phyloP scores from a whole-genome alignment of 208 protist species.

The Leishmania lainsoni region DNA sequence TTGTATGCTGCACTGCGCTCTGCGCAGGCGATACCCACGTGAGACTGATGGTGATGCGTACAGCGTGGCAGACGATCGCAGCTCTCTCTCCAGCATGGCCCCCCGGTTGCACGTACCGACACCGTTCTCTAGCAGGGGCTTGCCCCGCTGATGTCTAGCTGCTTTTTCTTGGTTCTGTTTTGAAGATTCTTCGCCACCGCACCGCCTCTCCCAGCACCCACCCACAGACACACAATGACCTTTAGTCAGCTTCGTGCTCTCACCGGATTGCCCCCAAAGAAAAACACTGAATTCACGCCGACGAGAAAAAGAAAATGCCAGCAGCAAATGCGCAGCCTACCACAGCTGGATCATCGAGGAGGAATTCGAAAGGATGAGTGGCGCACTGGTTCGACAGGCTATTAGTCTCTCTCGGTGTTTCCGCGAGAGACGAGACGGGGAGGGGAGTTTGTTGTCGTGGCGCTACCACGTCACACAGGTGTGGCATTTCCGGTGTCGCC shows the following conservation, averaged over 20 bases:
- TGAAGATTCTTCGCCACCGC: too few species aligned
- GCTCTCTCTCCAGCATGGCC: not conserved
- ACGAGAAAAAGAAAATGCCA: not conserved
- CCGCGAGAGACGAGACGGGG: not conserved
- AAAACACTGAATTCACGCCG: not conserved
- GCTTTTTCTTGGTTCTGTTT: not conserved
- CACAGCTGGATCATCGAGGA: not conserved
- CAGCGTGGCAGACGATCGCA: not conserved
- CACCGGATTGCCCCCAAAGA: not conserved
- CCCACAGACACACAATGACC: not conserved
- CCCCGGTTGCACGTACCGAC: not conserved
- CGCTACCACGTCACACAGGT: not conserved
- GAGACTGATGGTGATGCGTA: not conserved
- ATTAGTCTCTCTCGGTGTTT: not conserved
- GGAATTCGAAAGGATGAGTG: not conserved
- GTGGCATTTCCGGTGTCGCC: not conserved
- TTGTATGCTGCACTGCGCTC: slow-evolving; percentile 1
- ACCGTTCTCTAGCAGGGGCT: not conserved
- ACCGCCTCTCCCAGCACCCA: not conserved
- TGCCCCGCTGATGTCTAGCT: not conserved
- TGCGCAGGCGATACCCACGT: not conserved
- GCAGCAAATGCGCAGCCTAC: not conserved
- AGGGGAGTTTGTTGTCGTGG: not conserved
- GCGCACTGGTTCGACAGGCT: not conserved
- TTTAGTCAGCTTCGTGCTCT: not conserved